Evolutionary conservation across 805 yeast genomes (phyloP).

Genomic region (Metschnikowia continentalis): DNA sequence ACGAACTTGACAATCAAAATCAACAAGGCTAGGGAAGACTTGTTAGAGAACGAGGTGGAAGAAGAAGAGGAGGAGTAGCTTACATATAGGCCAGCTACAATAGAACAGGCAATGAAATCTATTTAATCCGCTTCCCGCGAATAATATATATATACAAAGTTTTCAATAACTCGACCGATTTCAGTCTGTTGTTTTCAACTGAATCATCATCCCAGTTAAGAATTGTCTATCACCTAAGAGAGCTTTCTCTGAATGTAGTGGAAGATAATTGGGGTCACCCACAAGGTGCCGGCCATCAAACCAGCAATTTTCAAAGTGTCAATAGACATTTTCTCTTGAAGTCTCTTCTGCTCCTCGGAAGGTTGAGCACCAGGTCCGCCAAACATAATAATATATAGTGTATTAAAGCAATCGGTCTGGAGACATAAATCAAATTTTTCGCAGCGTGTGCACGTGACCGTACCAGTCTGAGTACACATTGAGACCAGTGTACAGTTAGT

Average conservation of each 20-base stretch:
- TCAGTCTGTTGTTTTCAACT: not conserved
- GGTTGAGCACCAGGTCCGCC: slow-evolving; percentile 48
- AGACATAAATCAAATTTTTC: not conserved
- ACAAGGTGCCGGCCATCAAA: slow-evolving; percentile 60
- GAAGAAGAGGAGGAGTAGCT: slow-evolving; percentile 6
- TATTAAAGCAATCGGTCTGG: not conserved
- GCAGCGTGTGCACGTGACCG: slow-evolving; percentile 2
- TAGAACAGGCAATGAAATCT: not conserved
- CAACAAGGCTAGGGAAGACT: slow-evolving; percentile 34
- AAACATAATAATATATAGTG: slow-evolving; percentile 27
- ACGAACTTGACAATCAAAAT: slow-evolving; percentile 34
- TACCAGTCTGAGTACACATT: not conserved
- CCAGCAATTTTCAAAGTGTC: slow-evolving; percentile 59
- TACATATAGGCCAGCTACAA: not conserved
- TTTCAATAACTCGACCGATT: not conserved
- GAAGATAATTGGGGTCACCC: slow-evolving; percentile 52
- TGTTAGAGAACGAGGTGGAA: slow-evolving; percentile 20
- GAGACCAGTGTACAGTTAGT: not conserved
- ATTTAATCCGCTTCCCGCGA: not conserved
- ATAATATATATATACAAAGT: slow-evolving; percentile 2
- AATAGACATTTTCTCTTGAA: slow-evolving; percentile 59
- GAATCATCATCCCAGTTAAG: not conserved
- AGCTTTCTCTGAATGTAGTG: slow-evolving; percentile 52
- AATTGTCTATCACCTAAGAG: slow-evolving; percentile 15
- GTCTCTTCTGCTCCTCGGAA: slow-evolving; percentile 62